These are phyloP conservation scores for Closterium sp. DNA, from an alignment of 139 green algal genomes.

Conservation along the genomic window DNA sequence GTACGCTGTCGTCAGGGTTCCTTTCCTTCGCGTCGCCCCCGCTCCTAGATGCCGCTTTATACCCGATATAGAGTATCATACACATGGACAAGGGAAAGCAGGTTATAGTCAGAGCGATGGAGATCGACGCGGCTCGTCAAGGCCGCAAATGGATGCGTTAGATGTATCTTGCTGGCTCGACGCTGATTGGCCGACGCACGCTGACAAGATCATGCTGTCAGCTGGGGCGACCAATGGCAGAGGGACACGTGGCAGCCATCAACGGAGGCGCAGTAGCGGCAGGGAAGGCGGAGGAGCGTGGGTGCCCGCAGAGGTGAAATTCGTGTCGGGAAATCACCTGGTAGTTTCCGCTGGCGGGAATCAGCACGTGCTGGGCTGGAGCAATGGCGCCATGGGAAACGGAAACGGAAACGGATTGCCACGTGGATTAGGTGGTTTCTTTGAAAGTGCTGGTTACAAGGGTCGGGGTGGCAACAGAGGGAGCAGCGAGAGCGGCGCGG, in stretches of 20 bases:
- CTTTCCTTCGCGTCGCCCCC: not conserved
- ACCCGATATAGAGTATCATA: not conserved
- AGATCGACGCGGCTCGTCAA: too few species aligned
- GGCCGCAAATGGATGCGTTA: not conserved
- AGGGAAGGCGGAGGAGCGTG: not conserved
- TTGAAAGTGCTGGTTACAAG: not conserved
- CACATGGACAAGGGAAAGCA: not conserved
- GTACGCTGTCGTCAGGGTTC: not conserved
- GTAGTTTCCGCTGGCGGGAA: not conserved
- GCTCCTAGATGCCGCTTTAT: not conserved
- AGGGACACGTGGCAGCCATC: not conserved
- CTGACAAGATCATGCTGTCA: not conserved
- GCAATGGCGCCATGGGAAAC: not conserved
- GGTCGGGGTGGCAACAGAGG: not conserved
- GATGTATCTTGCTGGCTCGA: not conserved
- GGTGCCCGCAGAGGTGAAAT: not conserved
- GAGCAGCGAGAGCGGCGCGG: not conserved
- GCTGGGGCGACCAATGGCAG: not conserved
- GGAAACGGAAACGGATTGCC: not conserved
- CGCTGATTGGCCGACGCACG: not conserved
- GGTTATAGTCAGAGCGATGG: too few species aligned
- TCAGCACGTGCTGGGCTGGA: not conserved
- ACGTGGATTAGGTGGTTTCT: not conserved
- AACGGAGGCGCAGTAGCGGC: not conserved
- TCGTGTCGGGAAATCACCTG: not conserved